Evolutionary conservation across 352 stramenopile genomes (phyloP).

Genomic region (Pythium periplocum): DNA sequence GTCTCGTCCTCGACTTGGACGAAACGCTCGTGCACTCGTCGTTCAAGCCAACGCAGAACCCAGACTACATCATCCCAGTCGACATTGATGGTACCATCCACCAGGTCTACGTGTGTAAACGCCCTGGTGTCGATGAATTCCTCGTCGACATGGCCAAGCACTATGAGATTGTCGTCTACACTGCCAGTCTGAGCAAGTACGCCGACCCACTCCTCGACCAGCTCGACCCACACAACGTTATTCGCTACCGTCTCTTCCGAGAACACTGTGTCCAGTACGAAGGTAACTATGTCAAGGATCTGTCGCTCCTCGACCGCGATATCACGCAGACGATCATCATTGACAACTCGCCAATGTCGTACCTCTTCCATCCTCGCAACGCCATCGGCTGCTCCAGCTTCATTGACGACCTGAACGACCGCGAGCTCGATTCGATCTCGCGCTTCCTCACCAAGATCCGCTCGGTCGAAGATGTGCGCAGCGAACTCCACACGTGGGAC

Average conservation of each 20-base stretch:
- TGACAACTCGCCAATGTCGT: conserved; percentile 98
- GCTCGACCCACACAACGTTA: conserved; percentile 89
- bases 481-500: conserved; percentile 66
- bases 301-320: conserved; percentile 92
- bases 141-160: conserved; percentile 93
- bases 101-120: conserved; percentile 90
- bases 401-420: conserved; percentile 87
- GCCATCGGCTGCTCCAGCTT: conserved; percentile 84
- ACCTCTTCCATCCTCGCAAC: conserved; percentile 95
- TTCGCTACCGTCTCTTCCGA: conserved; percentile 88
- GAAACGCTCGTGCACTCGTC: conserved; percentile 98
- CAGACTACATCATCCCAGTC: conserved; percentile 97
- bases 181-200: conserved; percentile 96
- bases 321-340: conserved; percentile 96
- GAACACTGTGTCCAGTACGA: conserved; percentile 96
- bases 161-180: conserved; percentile 99
- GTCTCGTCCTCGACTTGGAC: conserved; percentile 95
- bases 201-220: conserved; percentile 96
- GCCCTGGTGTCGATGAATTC: conserved; percentile 95
- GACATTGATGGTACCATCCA: conserved; percentile 88
- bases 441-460: conserved; percentile 55
- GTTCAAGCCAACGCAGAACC: conserved; percentile 90
- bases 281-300: conserved; percentile 97
- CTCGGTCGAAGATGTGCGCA: conserved; percentile 55
- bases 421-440: conserved; percentile 85